Evolutionary conservation across 768 basidiomycete species (phyloP), one percentile per base, ranked within the genome.

Genomic region (Austroboletus eburneus): DNA sequence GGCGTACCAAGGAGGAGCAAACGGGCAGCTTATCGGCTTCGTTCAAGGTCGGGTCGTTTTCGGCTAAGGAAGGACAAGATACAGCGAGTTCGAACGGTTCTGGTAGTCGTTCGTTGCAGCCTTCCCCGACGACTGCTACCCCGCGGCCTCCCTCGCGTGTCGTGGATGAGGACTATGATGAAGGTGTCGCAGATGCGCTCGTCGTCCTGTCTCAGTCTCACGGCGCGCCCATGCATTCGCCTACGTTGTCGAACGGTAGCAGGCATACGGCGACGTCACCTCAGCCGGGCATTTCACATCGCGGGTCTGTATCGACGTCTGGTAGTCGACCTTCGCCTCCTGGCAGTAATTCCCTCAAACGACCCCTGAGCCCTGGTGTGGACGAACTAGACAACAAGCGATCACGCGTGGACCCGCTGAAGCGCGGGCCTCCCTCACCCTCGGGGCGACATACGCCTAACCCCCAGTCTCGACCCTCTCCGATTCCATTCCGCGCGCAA

Each of bases 91-190:
- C 85, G 8, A 79, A 77, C 48, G 78, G 79, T 13, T 81, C 81
- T 21, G 77, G 78, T 1, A 72, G 65, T 43, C 70, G 84, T 23
- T 87, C 85, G 2, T 71, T 81, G 33, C 85, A 86, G 54, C 86
- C 85, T 2, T 87, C 83, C 24, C 85, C 87, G 2, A 87, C 79
- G 2, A 79, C 75, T 47, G 76, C 73, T 17, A 74, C 76, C 7
- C 76, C 80, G 43, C 68, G 78, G 30, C 77, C 81, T 16, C 81
- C 84, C 7, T 72, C 80, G 10, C 76, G 93, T 7, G 69, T 78
- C 2, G 77, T 94, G 16, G 91, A 96, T 58, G 93, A 98, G 55
- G 88, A 96, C 57, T 96, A 96, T 56, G 93, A 98, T 56, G 93
- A 93, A 64, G 88, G 86, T 21, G 87, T 83, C n/a, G 81, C 89